Evolutionary conservation across 345 rosid genomes (phyloP), one percentile per base, ranked within the genome.

Genomic region (Chamaenerion angustifolium): DNA sequence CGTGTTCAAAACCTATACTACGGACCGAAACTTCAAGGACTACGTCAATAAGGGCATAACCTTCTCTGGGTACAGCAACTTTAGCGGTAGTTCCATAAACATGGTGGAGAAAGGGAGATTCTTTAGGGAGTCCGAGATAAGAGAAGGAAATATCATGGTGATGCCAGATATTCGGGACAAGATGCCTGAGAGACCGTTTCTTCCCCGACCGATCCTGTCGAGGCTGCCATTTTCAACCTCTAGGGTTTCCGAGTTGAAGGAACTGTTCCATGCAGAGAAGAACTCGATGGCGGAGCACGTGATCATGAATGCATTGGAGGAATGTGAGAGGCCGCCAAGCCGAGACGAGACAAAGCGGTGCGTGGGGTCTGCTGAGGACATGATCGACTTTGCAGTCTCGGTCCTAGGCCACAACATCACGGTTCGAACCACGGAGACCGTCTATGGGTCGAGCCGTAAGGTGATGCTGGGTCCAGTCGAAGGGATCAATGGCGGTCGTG

Each of bases 131-230:
- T 58, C 68, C 2, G 51, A 57, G 57, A 51, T 83, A 40, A 70
- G 61, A 59, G 49, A 63, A n/a, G 88, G 94, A 18, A 74, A 49
- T 1, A 63, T 60, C 18, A 69, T 81, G 80, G 60, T 48, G 14
- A 74, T 83, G 94, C 94, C 94, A 10, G 85, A 83, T 62, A 71
- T 83, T 2, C 45, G 40, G 1, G 94, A 83, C 52, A 78, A 76
- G 51, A 76, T 81, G 94, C 88, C 94, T 0, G 37, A 56, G 60
- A 78, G 94, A 69, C 71, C 94, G 43, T 83, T 83, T 73, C 59
- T 83, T 51, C 94, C 94, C 66, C 76, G 80, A 11, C 0, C 57
- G 3, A 69, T 83, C 15, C 46, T 48, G 11, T 68, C 79, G 1
- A 76, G 68, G 58, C 51, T 83, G 54, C 85, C 94, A 0, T 76